Evolutionary conservation across 1,284 basidiomycete genomes (phyloP).

Genomic region (Tilletia indica): DNA sequence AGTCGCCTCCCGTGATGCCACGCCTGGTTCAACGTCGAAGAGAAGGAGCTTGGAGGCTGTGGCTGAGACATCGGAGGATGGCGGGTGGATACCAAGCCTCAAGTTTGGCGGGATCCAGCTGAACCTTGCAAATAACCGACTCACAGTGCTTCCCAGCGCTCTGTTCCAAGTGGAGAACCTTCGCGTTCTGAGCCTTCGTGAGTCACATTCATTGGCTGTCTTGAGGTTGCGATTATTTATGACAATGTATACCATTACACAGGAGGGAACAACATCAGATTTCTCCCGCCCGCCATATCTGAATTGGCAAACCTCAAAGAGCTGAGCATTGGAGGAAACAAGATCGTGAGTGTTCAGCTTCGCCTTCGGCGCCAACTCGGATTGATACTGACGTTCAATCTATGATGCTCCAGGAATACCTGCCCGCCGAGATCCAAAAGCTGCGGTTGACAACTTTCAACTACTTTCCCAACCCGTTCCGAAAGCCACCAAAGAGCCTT

Average conservation of each 20-base stretch:
- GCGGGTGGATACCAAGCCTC: not conserved
- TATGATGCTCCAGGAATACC: conserved; percentile 23
- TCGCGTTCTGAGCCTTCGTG: conserved; percentile 49
- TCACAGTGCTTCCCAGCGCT: conserved; percentile 46
- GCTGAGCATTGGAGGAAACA: conserved; percentile 46
- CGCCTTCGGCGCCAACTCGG: not conserved
- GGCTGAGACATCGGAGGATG: not conserved
- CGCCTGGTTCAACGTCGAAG: not conserved
- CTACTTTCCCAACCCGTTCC: conserved; percentile 50
- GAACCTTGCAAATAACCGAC: conserved; percentile 36
- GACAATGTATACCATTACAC: not conserved
- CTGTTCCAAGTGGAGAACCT: conserved; percentile 51
- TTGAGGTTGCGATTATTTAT: not conserved
- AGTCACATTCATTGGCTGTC: not conserved
- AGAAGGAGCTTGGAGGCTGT: not conserved
- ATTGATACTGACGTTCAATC: not conserved
- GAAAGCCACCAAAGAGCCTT: conserved; percentile 29
- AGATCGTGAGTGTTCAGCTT: conserved; percentile 18
- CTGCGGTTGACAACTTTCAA: conserved; percentile 45
- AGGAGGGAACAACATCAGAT: conserved; percentile 38
- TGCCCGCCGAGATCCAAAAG: conserved; percentile 51
- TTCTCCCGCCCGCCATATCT: conserved; percentile 47
- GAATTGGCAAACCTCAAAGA: conserved; percentile 47
- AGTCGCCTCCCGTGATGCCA: conserved; percentile 5
- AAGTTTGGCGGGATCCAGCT: conserved; percentile 22